Percentiles rank a stretch among this genome's conserved stretches.
These are phyloP conservation scores for Lichtheimia ornata DNA, from an alignment of 371 early-diverging fungal species.

Conservation along the genomic window DNA sequence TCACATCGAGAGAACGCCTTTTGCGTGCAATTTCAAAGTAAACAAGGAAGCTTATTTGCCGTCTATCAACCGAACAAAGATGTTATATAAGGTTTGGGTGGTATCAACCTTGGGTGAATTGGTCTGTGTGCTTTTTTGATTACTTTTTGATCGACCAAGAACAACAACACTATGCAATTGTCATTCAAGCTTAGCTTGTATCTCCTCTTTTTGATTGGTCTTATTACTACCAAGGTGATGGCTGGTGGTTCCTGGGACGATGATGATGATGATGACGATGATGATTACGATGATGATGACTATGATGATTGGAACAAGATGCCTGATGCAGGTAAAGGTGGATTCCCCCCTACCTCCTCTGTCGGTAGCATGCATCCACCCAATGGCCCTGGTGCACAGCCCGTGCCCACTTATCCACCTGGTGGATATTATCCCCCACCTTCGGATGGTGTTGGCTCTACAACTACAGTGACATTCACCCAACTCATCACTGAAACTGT, in stretches of 20 bases:
- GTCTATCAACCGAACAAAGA: too few species aligned
- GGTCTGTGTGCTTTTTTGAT: too few species aligned
- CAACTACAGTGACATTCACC: constrained; percentile 2
- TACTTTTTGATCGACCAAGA: background rate
- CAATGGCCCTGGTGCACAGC: background rate
- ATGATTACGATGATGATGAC: background rate
- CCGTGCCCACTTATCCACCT: background rate
- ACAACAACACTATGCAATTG: background rate
- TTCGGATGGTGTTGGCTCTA: background rate
- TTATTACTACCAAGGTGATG: constrained; percentile 6
- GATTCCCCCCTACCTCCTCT: too few species aligned
- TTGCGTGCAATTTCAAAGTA: too few species aligned
- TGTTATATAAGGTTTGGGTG: background rate
- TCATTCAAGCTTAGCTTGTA: constrained; percentile 6
- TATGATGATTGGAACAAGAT: background rate
- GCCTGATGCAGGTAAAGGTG: too few species aligned
- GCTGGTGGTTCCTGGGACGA: constrained; percentile 9
- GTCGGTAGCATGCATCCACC: background rate
- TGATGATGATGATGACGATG: constrained; percentile 5
- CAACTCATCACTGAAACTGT: background rate
- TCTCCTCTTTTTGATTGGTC: constrained; percentile 3
- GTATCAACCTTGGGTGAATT: too few species aligned
- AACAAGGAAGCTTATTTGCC: too few species aligned
- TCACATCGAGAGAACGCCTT: too few species aligned
- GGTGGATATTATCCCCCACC: background rate